phyloP scores from a whole-genome alignment of 1,139 yeast genomes.

The Kodamaea derodonti region DNA sequence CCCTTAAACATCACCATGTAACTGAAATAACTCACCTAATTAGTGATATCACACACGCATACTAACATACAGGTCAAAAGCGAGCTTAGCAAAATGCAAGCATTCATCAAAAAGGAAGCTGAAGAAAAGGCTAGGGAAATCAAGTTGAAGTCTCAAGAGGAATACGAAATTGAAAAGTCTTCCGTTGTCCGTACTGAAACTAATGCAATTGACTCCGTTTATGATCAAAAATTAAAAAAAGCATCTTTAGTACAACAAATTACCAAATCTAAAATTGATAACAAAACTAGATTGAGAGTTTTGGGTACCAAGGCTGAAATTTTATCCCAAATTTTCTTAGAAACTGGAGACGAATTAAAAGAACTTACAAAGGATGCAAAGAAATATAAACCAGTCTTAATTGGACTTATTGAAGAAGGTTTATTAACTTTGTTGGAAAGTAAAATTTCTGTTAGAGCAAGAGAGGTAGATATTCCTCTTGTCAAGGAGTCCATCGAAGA shows the following conservation, averaged over 20 bases:
- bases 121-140: constrained; percentile 98
- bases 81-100: constrained; percentile 96
- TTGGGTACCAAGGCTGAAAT: constrained; percentile 84
- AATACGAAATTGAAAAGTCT: constrained; percentile 96
- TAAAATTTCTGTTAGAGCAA: constrained; percentile 59
- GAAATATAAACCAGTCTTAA: constrained; percentile 65
- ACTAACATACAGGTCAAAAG: constrained; percentile 66
- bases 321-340: constrained; percentile 68
- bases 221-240: constrained; percentile 84
- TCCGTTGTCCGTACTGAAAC: constrained; percentile 90
- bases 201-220: constrained; percentile 77
- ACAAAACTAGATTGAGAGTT: constrained; percentile 89
- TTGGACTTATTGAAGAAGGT: constrained; percentile 82
- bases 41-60: no score
- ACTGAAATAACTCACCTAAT: no score
- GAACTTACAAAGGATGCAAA: constrained; percentile 43
- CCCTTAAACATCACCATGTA: no score
- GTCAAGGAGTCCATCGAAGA: constrained; percentile 61
- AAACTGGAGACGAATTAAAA: constrained; percentile 61
- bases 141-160: constrained; percentile 94
- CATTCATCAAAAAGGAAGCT: constrained; percentile 98
- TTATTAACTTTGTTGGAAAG: constrained; percentile 71
- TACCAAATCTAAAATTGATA: constrained; percentile 89
- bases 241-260: constrained; percentile 92
- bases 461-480: constrained; percentile 61